Evolutionary conservation across 352 stramenopile species (phyloP), one percentile per base, ranked within the genome.

Genomic region (Detonula confervacea): DNA sequence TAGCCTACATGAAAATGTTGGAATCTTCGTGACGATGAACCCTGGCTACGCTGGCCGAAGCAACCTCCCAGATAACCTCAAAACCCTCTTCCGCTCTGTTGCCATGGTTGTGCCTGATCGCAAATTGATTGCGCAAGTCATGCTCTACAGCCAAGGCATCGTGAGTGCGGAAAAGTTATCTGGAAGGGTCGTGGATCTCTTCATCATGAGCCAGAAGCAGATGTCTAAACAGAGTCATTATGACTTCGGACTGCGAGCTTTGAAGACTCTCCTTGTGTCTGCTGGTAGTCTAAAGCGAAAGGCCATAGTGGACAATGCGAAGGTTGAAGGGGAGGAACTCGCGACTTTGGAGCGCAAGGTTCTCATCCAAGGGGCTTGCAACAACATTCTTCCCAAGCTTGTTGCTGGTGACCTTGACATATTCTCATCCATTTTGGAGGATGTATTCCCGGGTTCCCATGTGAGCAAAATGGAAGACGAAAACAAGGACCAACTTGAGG

Each of bases 11-110:
- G 94, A 96, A 56, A 97, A 99, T 81, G 97, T 99, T 56, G 98
- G 97, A 24, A 99, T 99, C 65, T 99, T 99, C 86, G 97, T 99
- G 33, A 99, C 98, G 14, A 99, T 99, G 97, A 99, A 99, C 86
- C 98, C 98, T 37, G 90, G 90, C 24, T 99, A 99, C 85, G 98
- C 98, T 63, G 98, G 98, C 9, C 93, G 97, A 73, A 98, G 95
- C 7, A 93, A 94, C 51, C 77, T 96, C 12, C 92, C 92, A 14
- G 91, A 95, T 57, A 95, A 95, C 79, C 90, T 99, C 60, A 99
- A 99, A 87, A 97, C 98, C 64, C 90, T 99, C 1, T 99, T 99
- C 93, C 92, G 98, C 8, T 98, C 97, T 62, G 98, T 99, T 66
- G 98, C 98, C 4, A 99, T 99, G 98, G 97, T 99, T 73, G 95